Percentiles rank a stretch among this genome's conserved stretches.
Conservation (phyloP, 306 rosid genomes). For the Lathyrus sativus region DNA sequence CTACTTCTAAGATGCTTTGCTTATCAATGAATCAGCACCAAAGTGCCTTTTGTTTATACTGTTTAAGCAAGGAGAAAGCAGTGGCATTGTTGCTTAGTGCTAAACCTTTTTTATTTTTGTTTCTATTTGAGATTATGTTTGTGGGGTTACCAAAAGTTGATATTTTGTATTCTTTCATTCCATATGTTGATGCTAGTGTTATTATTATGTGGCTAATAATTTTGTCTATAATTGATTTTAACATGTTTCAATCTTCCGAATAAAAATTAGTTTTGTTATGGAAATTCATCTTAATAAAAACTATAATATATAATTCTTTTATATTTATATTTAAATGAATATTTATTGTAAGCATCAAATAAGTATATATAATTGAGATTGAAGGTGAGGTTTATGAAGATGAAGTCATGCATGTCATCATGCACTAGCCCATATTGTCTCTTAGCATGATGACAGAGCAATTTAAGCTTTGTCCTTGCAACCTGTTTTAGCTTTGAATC, state of each 20-base stretch:
- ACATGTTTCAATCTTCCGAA: neutral
- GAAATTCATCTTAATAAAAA: neutral
- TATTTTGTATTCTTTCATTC: conserved; percentile 22
- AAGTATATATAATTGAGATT: conserved; percentile 1
- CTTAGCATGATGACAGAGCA: conserved; percentile 55
- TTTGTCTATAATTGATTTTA: neutral
- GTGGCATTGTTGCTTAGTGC: conserved; percentile 31
- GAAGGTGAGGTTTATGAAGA: conserved; percentile 14
- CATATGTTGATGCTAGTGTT: conserved; percentile 5
- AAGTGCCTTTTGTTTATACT: conserved; percentile 39
- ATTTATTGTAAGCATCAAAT: neutral
- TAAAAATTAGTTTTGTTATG: neutral
- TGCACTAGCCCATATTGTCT: conserved; percentile 46
- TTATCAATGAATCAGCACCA: conserved; percentile 38
- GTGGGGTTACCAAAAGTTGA: conserved; percentile 19
- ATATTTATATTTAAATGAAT: neutral
- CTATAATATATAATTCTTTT: neutral
- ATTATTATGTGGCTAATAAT: conserved; percentile 14
- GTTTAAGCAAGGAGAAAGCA: conserved; percentile 32
- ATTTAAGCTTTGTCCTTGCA: conserved; percentile 43
- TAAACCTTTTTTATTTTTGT: conserved; percentile 38
- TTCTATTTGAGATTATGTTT: conserved; percentile 30
- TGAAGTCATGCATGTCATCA: conserved; percentile 43
- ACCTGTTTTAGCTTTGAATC: conserved; percentile 40
- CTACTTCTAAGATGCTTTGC: conserved; percentile 47